Base-by-base conservation (phyloP, 345 rosid species). In the Euclidium syriacum region DNA sequence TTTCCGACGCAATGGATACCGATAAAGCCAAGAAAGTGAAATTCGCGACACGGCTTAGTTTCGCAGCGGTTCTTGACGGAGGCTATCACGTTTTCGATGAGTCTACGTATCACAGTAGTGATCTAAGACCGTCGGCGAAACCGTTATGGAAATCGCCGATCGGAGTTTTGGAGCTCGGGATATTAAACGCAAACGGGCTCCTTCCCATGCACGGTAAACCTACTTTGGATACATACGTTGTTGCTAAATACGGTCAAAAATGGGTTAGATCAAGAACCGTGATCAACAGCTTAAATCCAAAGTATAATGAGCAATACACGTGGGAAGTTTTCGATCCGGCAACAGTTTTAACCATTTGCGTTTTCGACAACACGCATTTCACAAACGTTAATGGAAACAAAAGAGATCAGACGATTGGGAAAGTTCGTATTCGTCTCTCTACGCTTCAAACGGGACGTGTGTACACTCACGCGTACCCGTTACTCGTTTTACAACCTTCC, bases 81-180 rank as follows among this genome's bases (percentile, higher is more conserved):
- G 80, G 79, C 27, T 83, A 83, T 49, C 84, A 84, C 41, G 89
- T 84, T 24, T 54, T 84, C 7, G 84, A 81, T 10, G 89, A 81
- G 54, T 70, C 86, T 4, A 72, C 80, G 0, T 57, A 62, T 34
- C 63, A 77, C 65, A 73, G 79, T 49, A 79, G 86, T 16, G 89
- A 83, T 70, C 73, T 81, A 8, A 71, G 75, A 19, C 74, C 86
- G 6, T 71, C 81, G 0, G 76, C 84, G 0, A 75, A 58, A 24
- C 62, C 33, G 48, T 70, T 81, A 8, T 73, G 76, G 82, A 74
- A 75, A 58, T 15, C 36, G 12, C 40, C 47, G 24, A 73, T 81
- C 7, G 89, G 89, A 16, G 43, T 66, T 7, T 40, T 83, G 51
- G 86, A 83, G 78, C 30, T 81, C 3, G 89, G 86, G 17, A 77